A percentile compares a stretch with the other conserved stretches of the same genome.
Evolutionary conservation across 805 yeast species (phyloP).

Genomic region (Candida ipomoeae): DNA sequence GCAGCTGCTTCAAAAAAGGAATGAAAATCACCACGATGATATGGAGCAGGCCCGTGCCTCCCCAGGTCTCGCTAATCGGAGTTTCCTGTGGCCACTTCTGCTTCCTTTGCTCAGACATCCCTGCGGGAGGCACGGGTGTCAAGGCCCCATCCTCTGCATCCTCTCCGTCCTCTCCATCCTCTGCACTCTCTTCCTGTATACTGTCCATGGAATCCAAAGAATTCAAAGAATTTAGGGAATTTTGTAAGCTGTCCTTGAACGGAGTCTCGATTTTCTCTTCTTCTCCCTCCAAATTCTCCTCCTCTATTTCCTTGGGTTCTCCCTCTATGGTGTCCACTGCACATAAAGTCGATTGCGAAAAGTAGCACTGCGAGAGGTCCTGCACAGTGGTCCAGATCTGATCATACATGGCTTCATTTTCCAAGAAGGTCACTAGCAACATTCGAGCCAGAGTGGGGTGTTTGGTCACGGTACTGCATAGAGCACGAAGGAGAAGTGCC

Average conservation of each 20-base stretch:
- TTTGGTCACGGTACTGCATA: constrained; percentile 50
- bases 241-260: not conserved
- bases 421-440: constrained; percentile 47
- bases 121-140: constrained; percentile 50
- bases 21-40: constrained; percentile 39
- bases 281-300: not conserved
- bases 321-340: not conserved
- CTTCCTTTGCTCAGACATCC: constrained; percentile 56
- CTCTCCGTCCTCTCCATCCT: constrained; percentile 21
- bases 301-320: too few species aligned
- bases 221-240: too few species aligned
- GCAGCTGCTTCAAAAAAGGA: constrained; percentile 28
- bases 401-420: constrained; percentile 36
- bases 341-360: not conserved
- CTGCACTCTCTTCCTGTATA: not conserved
- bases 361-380: constrained; percentile 1
- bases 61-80: constrained; percentile 51
- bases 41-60: constrained; percentile 48
- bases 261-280: not conserved
- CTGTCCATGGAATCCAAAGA: not conserved
- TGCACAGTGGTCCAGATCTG: constrained; percentile 24
- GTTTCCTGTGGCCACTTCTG: constrained; percentile 50
- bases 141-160: constrained; percentile 23
- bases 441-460: constrained; percentile 50
- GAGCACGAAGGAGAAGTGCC: constrained; percentile 54